phyloP scores from a whole-genome alignment of 805 yeast species.

The Candida gorgasii region DNA sequence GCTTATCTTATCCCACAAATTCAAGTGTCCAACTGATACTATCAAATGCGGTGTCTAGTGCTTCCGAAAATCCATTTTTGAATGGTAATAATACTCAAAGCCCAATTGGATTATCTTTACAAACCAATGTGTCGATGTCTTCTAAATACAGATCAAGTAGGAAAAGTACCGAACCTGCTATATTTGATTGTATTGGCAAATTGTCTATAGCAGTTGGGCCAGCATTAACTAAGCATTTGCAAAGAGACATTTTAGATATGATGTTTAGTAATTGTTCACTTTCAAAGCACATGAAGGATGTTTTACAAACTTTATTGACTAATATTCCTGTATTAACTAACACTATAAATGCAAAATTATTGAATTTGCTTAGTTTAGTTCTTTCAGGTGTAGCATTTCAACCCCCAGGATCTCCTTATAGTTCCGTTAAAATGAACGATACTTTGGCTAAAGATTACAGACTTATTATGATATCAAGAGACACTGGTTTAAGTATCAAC shows the following conservation, averaged over 20 bases:
- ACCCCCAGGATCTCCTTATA: conserved; percentile 84
- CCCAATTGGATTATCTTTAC: conserved; percentile 24
- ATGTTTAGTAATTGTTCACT: conserved; percentile 76
- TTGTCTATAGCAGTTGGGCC: conserved; percentile 90
- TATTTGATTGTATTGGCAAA: conserved; percentile 86
- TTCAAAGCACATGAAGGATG: conserved; percentile 78
- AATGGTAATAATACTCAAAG: conserved; percentile 13
- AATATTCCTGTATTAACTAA: conserved; percentile 80
- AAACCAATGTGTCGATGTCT: conserved; percentile 32
- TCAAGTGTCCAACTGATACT: conserved; percentile 41
- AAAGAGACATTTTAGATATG: conserved; percentile 75
- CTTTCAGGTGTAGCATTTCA: conserved; percentile 79
- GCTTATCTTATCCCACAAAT: conserved; percentile 48
- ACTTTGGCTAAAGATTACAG: conserved; percentile 77
- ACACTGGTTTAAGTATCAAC: conserved; percentile 51
- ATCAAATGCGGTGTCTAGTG: conserved; percentile 38
- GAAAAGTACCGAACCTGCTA: conserved; percentile 78
- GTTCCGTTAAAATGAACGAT: conserved; percentile 56
- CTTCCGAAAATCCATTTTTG: conserved; percentile 17
- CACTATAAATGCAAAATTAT: conserved; percentile 66
- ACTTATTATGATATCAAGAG: conserved; percentile 68
- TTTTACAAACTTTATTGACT: conserved; percentile 63
- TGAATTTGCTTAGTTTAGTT: conserved; percentile 70
- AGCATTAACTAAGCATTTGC: conserved; percentile 85
- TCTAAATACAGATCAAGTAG: conserved; percentile 57